Base-by-base conservation (phyloP, 371 early-diverging fungal species). In the Circinella umbellata region DNA sequence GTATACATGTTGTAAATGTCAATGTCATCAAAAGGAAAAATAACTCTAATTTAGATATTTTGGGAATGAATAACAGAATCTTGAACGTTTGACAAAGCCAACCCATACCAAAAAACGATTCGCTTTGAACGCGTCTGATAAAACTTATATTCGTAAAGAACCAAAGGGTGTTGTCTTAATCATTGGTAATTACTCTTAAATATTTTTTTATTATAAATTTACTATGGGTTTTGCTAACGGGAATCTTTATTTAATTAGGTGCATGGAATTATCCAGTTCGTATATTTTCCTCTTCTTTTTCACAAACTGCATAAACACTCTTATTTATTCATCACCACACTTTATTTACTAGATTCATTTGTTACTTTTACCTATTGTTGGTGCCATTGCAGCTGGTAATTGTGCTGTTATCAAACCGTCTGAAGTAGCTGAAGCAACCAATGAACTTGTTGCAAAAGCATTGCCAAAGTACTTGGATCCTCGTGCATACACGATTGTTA, bases 321-420 rank as follows among this genome's bases (percentile, higher is more conserved):
- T 51, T 4, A 6, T 42, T 57, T 9, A 4, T 34, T 7, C 4
- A 14, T 53, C 38, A 11, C 39, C 4, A 27, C 47, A 18, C 35
- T 36, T 37, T 35, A 20, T 63, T 1, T 27, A 14, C 36, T 79
- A 83, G 83, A 60, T 83, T 61, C 83, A 90, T 54, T 80, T 97
- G 46, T 54, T 86, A 8, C 69, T 96, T 36, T 70, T 84, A 35
- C 98, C 98, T 14, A 79, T 94, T 8, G 85, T 93, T 6, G 93
- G 94, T 49, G 97, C 97, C 5, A 89, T 98, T 70, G 97, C 95
- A 20, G 96, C 95, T 9, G 99, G 99, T 39, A 94, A 95, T 84
- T 90, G 91, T 14, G 93, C 87, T 48, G 77, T 94, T 11, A 47
- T 96, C 47, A 98, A 98, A 90, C 97, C 95, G 10, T 95, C 96